These are phyloP conservation scores for Talaromyces sp. DNA, from an alignment of 2,329 filamentous ascomycete genomes.

Conservation along the genomic window DNA sequence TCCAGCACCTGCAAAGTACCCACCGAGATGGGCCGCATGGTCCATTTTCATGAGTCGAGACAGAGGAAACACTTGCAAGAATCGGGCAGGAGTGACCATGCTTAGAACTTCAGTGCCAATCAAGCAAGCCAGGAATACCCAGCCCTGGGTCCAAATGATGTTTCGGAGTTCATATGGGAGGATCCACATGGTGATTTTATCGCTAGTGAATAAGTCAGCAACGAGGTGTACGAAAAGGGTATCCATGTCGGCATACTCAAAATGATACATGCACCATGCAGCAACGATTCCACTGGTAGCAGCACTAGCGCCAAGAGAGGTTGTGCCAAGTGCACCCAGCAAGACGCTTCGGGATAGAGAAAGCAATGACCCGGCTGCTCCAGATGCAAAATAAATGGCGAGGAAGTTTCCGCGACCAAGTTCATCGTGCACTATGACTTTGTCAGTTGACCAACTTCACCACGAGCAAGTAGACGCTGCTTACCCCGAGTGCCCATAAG, in stretches of 20 bases:
- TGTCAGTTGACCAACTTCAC: neutral
- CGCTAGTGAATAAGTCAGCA: slow-evolving; percentile 29
- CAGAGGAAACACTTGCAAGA: slow-evolving; percentile 22
- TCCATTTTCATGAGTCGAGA: slow-evolving; percentile 40
- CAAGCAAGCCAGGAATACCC: slow-evolving; percentile 39
- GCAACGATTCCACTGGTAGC: slow-evolving; percentile 54
- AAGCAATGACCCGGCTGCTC: slow-evolving; percentile 50
- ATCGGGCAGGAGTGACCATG: slow-evolving; percentile 29
- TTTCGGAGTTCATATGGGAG: slow-evolving; percentile 44
- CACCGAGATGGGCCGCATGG: slow-evolving; percentile 47
- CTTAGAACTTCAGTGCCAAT: slow-evolving; percentile 41
- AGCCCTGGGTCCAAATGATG: slow-evolving; percentile 46
- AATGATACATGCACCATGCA: slow-evolving; percentile 53
- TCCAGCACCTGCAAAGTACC: slow-evolving; percentile 39
- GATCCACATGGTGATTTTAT: slow-evolving; percentile 46
- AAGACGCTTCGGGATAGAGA: slow-evolving; percentile 51
- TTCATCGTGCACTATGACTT: slow-evolving; percentile 36
- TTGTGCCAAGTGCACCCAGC: slow-evolving; percentile 45
- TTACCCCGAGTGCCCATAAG: slow-evolving; percentile 56
- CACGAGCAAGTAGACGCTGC: slow-evolving; percentile 1
- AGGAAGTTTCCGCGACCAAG: slow-evolving; percentile 60
- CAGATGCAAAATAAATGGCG: slow-evolving; percentile 54
- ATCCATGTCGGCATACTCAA: slow-evolving; percentile 38
- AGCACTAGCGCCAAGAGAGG: slow-evolving; percentile 56
- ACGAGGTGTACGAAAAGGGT: neutral